These are phyloP conservation scores for Graphium sp. DNA, from an alignment of 2,329 filamentous ascomycete species.

Conservation along the genomic window DNA sequence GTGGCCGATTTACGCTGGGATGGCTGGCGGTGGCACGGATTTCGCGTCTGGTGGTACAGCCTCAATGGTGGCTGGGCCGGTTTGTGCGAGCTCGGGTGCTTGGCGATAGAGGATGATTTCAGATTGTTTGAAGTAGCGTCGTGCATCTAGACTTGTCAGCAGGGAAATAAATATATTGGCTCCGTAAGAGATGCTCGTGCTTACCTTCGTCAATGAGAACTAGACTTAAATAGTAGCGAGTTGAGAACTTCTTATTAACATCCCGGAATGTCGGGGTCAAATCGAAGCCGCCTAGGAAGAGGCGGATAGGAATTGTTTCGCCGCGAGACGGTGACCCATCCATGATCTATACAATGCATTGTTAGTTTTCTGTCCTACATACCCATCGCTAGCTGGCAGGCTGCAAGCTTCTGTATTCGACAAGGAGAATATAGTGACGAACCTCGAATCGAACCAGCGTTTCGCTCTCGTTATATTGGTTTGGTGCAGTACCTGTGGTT, in stretches of 20 bases:
- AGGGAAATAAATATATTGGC: neutral
- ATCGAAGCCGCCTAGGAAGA: constrained; percentile 96
- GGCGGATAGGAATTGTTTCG: constrained; percentile 85
- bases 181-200: constrained; percentile 10
- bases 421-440: constrained; percentile 9
- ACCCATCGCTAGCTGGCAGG: no score
- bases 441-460: constrained; percentile 93
- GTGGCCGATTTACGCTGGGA: constrained; percentile 8
- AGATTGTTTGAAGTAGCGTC: constrained; percentile 97
- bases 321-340: constrained; percentile 94
- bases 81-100: constrained; percentile 33
- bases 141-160: constrained; percentile 49
- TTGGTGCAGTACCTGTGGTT: constrained; percentile 89
- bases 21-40: constrained; percentile 15
- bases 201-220: constrained; percentile 89
- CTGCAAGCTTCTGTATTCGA: no score
- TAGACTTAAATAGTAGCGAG: constrained; percentile 88
- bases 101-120: constrained; percentile 96
- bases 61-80: constrained; percentile 6
- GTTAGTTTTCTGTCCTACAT: constrained; percentile 2
- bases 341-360: constrained; percentile 78
- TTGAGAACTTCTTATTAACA: constrained; percentile 99
- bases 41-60: constrained; percentile 23
- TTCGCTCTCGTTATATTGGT: constrained; percentile 99
- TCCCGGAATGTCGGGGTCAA: constrained; percentile 96